A percentile compares a stretch with the other conserved stretches of the same genome.
These are phyloP conservation scores for Thelephora ganbajun DNA, from an alignment of 768 basidiomycete species.

Conservation along the genomic window DNA sequence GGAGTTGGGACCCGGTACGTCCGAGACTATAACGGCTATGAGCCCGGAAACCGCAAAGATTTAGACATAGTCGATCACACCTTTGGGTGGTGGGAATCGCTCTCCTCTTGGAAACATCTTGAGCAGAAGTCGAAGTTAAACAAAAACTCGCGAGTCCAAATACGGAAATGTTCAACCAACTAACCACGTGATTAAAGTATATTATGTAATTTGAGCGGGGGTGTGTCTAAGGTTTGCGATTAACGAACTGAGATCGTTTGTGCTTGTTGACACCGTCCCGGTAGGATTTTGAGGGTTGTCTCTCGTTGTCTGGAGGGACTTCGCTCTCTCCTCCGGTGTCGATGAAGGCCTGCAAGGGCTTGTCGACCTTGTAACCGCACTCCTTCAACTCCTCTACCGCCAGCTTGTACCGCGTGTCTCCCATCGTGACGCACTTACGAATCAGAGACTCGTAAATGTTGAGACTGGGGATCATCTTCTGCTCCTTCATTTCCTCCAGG, in stretches of 20 bases:
- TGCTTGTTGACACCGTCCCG: not conserved
- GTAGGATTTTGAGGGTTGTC: not conserved
- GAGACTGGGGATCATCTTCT: constrained; percentile 36
- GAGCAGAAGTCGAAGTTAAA: not conserved
- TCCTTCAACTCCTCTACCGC: constrained; percentile 62
- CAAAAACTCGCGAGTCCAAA: no score
- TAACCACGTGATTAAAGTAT: no score
- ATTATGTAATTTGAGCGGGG: not conserved
- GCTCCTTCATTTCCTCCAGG: constrained; percentile 76
- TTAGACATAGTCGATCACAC: not conserved
- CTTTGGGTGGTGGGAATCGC: constrained; percentile 21
- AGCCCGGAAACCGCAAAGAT: not conserved
- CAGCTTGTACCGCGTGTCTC: constrained; percentile 49
- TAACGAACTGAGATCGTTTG: not conserved
- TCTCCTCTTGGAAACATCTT: constrained; percentile 32
- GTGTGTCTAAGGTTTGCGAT: not conserved
- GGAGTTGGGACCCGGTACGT: constrained; percentile 37
- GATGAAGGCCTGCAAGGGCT: constrained; percentile 21
- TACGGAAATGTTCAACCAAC: no score
- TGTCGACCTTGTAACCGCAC: constrained; percentile 38
- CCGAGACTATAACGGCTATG: constrained; percentile 22
- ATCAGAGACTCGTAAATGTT: constrained; percentile 47
- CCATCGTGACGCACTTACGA: constrained; percentile 36
- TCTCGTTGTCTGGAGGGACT: not conserved
- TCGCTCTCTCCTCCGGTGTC: constrained; percentile 13